Conservation (phyloP, 306 rosid genomes). For the Citrullus mucosospermus region DNA sequence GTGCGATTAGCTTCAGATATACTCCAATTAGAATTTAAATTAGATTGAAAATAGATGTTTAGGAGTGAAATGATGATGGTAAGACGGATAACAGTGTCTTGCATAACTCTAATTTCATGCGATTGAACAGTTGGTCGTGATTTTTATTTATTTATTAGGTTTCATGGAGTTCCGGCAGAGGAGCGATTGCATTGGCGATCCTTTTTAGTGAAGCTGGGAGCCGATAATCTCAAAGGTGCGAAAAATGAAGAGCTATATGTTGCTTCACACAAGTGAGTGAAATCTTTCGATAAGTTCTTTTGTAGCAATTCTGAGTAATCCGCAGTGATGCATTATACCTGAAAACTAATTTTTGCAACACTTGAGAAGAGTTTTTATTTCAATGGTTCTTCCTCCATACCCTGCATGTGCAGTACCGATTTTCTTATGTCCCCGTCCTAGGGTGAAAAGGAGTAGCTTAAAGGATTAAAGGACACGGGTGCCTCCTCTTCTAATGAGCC, state of each 20-base stretch:
- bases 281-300: neutral
- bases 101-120: neutral
- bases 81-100: neutral
- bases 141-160: conserved; percentile 23
- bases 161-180: conserved; percentile 94
- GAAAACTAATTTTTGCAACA: neutral
- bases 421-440: neutral
- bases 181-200: conserved; percentile 95
- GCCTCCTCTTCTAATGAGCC: too few species aligned
- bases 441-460: neutral
- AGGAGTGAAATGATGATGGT: neutral
- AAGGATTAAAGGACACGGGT: too few species aligned
- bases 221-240: conserved; percentile 85
- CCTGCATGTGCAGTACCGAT: neutral
- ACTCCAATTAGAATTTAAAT: neutral
- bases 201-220: conserved; percentile 82
- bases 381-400: neutral
- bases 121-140: neutral
- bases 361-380: neutral
- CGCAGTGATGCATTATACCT: neutral
- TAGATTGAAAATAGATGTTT: neutral
- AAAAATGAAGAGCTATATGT: conserved; percentile 92
- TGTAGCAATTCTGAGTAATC: neutral
- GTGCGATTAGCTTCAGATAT: neutral
- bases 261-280: conserved; percentile 83